Base-by-base conservation (phyloP, 2,329 filamentous ascomycete species). In the Fusarium sulawesiense region DNA sequence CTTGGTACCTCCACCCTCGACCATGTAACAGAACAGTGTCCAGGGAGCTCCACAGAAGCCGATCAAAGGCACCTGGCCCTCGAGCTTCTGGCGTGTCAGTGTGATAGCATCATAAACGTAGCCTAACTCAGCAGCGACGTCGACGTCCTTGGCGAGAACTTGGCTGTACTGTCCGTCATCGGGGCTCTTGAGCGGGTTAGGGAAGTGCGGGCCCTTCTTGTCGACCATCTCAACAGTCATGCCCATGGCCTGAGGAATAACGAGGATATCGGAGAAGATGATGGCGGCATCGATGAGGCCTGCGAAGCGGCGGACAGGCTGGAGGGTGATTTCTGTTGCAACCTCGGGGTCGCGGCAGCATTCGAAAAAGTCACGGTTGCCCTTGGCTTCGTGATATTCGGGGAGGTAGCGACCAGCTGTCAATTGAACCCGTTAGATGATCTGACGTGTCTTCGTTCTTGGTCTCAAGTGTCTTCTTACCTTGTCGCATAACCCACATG, bases 401-500 rank as follows among this genome's bases (percentile, higher is more conserved):
- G 95, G 96, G 23, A 99, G 92, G 80, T 99, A 99, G 75, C 96
- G 92, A 64, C 96, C 96, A 77, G 96, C 96, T 97, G 72, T 58
- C 60, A 42, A 53, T 65, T 60, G 60, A 50, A 66, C 50, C 32
- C 51, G 55, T 62, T 58, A 51, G 57, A 60, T 58, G 56, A 48
- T 21, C 9, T 42, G 49, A 9, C 13, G 14, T 27, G 12, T 34
- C n/a, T 66, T 59, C 27, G 46, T 45, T 59, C 65, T 40, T 20
- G 45, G 47, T 20, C 4, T 4, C 18, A 34, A 12, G 66, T 41
- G 18, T n/a, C 25, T 58, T 37, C 80, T 80, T 85, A 95, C 94
- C 94, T 89, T 99, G 96, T 82, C 96, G 92, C 96, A 99, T 99
- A 79, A 99, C 94, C 96, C 96, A 99, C 85, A 97, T 93, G 61